phyloP scores from a whole-genome alignment of 1,284 basidiomycete genomes.

The Moesziomyces antarcticus region DNA sequence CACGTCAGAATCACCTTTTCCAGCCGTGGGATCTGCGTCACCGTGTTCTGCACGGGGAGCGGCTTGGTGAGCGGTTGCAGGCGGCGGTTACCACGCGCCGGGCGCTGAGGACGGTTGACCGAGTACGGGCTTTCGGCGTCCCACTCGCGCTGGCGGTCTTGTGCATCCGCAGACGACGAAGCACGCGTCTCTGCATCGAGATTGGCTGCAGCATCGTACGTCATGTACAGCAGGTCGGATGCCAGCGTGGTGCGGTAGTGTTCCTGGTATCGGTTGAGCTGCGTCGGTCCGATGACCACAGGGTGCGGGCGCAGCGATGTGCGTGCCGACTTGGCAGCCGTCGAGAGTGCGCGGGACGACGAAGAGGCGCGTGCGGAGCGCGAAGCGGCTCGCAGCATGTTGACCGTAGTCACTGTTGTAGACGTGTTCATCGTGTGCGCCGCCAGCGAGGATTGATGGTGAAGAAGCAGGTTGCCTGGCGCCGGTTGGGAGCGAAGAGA shows the following conservation, averaged over 20 bases:
- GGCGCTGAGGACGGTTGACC: slow-evolving; percentile 77
- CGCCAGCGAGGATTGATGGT: not conserved
- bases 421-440: slow-evolving; percentile 23
- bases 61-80: slow-evolving; percentile 55
- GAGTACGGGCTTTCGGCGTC: slow-evolving; percentile 83
- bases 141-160: slow-evolving; percentile 73
- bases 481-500: too few relatives aligned
- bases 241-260: slow-evolving; percentile 87
- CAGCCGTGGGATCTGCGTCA: slow-evolving; percentile 72
- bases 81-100: slow-evolving; percentile 74
- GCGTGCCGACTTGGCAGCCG: slow-evolving; percentile 33
- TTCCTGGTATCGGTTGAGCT: slow-evolving; percentile 80
- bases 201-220: slow-evolving; percentile 73
- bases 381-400: slow-evolving; percentile 27
- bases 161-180: slow-evolving; percentile 15
- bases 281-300: slow-evolving; percentile 72
- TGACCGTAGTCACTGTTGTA: slow-evolving; percentile 33
- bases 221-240: slow-evolving; percentile 93
- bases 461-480: not conserved
- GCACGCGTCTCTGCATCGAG: slow-evolving; percentile 13
- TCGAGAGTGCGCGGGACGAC: slow-evolving; percentile 12
- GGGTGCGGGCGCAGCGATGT: slow-evolving; percentile 50
- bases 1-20: slow-evolving; percentile 77
- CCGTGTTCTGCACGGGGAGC: slow-evolving; percentile 28
- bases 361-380: slow-evolving; percentile 7